Conservation (phyloP, 1,284 basidiomycete species). For the Trametes sp. region DNA sequence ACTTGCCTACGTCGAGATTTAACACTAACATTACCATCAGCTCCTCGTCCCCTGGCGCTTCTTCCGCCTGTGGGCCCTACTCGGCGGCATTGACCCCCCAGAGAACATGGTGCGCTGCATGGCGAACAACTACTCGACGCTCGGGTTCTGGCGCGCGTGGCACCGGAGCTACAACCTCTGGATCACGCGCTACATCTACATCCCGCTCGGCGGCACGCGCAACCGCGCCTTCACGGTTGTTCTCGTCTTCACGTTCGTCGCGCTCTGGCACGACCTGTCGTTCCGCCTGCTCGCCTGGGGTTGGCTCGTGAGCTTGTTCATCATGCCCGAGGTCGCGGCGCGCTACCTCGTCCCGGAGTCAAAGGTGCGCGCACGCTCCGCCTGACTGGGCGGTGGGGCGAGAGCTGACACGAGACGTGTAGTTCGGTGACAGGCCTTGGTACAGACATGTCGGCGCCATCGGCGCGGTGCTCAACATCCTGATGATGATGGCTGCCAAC, state of each 20-base stretch:
- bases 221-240: conserved; percentile 74
- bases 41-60: conserved; percentile 98
- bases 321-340: conserved; percentile 86
- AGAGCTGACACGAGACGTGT: conserved; percentile 1
- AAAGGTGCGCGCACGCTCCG: conserved; percentile 57
- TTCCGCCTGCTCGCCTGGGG: conserved; percentile 94
- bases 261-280: conserved; percentile 96
- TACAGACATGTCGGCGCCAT: conserved; percentile 88
- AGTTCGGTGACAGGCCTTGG: conserved; percentile 80
- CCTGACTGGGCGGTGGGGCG: neutral
- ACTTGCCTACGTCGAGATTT: neutral
- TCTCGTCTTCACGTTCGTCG: conserved; percentile 97
- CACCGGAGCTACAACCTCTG: conserved; percentile 97
- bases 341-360: conserved; percentile 64
- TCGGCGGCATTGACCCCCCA: conserved; percentile 91
- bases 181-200: conserved; percentile 96
- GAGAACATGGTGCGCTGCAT: conserved; percentile 99
- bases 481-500: conserved; percentile 95
- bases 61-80: conserved; percentile 94
- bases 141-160: conserved; percentile 97
- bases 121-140: conserved; percentile 96
- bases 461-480: conserved; percentile 86
- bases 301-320: conserved; percentile 93
- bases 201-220: conserved; percentile 87
- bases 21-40: conserved; percentile 48